These are phyloP conservation scores for Lodderomyces jiufengensis DNA, from an alignment of 1,139 yeast genomes.

Conservation along the genomic window DNA sequence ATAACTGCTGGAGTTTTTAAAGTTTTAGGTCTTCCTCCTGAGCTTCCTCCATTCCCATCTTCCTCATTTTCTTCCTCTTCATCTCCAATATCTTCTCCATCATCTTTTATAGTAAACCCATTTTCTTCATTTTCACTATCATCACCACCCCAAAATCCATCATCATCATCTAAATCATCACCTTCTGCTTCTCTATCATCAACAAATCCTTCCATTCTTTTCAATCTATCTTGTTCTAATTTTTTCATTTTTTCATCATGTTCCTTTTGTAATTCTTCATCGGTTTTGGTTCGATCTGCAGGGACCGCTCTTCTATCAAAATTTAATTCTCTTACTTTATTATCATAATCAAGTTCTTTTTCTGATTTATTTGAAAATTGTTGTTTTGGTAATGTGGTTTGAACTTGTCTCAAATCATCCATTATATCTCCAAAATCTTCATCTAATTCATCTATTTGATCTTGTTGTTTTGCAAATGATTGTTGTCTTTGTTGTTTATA, in stretches of 20 bases:
- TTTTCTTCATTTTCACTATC: constrained; percentile 44
- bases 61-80: constrained; percentile 6
- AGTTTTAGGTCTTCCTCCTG: constrained; percentile 14
- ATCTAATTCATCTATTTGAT: constrained; percentile 73
- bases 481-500: constrained; percentile 86
- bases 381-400: constrained; percentile 16
- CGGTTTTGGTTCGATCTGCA: constrained; percentile 93
- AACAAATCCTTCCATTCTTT: constrained; percentile 74
- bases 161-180: constrained; percentile 64
- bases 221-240: constrained; percentile 71
- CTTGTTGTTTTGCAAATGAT: constrained; percentile 67
- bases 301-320: constrained; percentile 90
- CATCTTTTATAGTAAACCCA: constrained; percentile 23
- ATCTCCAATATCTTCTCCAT: constrained; percentile 13
- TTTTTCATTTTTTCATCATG: constrained; percentile 62
- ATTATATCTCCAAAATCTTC: constrained; percentile 74
- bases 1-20: constrained; percentile 18
- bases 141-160: constrained; percentile 54
- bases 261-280: constrained; percentile 74
- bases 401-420: constrained; percentile 43
- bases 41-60: constrained; percentile 16
- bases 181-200: constrained; percentile 54
- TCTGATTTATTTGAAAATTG: constrained; percentile 33
- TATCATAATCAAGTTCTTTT: constrained; percentile 65
- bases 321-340: constrained; percentile 71